Evolutionary conservation across 768 basidiomycete genomes (phyloP), one percentile per base, ranked within the genome.

Genomic region (Leccinum obscurum): DNA sequence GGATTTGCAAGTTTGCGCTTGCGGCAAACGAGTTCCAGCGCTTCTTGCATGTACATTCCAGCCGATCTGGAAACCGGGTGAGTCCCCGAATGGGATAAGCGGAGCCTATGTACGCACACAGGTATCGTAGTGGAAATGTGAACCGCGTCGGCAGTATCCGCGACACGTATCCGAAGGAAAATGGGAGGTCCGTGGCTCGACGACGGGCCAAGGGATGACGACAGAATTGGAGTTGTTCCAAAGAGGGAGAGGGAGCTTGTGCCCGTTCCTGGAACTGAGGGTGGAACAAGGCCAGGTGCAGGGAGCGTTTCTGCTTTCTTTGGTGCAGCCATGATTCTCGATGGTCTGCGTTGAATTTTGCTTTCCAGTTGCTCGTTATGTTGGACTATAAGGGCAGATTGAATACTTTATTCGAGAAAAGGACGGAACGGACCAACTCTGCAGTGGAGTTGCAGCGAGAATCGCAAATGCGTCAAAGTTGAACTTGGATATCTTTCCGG

Each of bases 31-130:
- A 87, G 79, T 62, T 97, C 96, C 24, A 97, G 82, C 1, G 93
- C 92, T 73, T 98, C 96, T 66, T 95, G 94, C 85, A 98, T 90
- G 72, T 98, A 98, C 89, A 94, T 97, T 9, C 92, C 93, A 14
- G 92, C 87, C 9, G 93, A 87, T 6, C 89, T 92, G 39, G 10
- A 61, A 0, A 20, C 32, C 8, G 34, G 5, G 26, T 53, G 52
- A 62, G 53, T 4, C 50, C 20, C 32, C 37, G 48, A 44, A 44
- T 24, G 2, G 34, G 44, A 28, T 32, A 9, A 26, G 10, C 1
- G 6, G 30, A 26, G 34, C n/a, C 6, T 22, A 26, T 26, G 30
- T 5, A 78, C 92, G 57, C 81, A 96, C 92, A 93, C 94, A 39
- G 88, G 89, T 66, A 97, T 92, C 0, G 94, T 95, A 0, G 93